Percentiles rank a stretch among this genome's conserved stretches.
Evolutionary conservation across 2,329 filamentous ascomycete genomes (phyloP).

Genomic region (Pestalotiopsis sp.): DNA sequence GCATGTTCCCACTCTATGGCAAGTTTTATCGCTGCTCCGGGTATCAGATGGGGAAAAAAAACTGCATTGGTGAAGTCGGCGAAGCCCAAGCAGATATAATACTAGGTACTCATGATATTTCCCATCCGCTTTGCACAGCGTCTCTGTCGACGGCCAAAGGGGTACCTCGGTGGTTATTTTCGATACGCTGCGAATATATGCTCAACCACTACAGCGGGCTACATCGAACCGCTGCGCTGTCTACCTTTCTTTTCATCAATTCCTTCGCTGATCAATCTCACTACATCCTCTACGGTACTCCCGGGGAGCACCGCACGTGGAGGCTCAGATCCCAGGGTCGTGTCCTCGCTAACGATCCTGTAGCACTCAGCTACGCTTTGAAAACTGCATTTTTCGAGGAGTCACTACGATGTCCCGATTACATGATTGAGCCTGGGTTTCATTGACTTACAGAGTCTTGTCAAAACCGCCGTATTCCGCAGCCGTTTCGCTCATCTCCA

Average conservation of each 20-base stretch:
- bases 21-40: too few relatives aligned
- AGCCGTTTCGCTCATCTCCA: conserved; percentile 2
- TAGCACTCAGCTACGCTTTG: background rate
- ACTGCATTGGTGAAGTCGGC: too few relatives aligned
- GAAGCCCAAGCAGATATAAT: too few relatives aligned
- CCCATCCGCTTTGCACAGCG: too few relatives aligned
- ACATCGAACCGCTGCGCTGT: background rate
- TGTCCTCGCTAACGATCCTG: background rate
- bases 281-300: conserved; percentile 1
- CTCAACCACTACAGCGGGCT: background rate
- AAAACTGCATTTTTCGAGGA: background rate
- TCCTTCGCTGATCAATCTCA: background rate
- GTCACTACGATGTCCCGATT: background rate
- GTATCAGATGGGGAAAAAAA: too few relatives aligned
- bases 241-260: background rate
- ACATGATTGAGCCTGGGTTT: background rate
- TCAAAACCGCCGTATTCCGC: conserved; percentile 5
- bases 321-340: background rate
- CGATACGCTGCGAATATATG: background rate
- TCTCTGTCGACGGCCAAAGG: too few relatives aligned
- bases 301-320: background rate
- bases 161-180: too few relatives aligned
- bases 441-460: background rate
- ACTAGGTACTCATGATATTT: too few relatives aligned
- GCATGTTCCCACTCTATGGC: too few relatives aligned